Percentiles rank a stretch among this genome's conserved stretches.
These are phyloP conservation scores for Elaeis guineensis DNA, from an alignment of 176 grass and related monocot genomes.

Conservation along the genomic window DNA sequence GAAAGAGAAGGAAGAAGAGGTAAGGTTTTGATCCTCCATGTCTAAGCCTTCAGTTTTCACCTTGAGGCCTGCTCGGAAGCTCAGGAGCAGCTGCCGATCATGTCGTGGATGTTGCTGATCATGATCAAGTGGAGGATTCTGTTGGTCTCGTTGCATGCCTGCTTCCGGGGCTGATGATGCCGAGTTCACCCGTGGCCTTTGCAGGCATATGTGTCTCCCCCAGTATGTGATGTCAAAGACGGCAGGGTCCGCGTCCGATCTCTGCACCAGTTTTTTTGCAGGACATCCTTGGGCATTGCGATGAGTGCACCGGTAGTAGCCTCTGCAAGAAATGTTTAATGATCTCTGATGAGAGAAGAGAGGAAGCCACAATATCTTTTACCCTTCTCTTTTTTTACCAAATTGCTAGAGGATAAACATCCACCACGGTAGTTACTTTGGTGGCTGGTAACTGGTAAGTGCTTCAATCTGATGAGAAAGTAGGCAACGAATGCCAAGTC, in stretches of 20 bases:
- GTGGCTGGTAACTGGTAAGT: no score
- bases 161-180: neutral
- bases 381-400: no score
- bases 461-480: no score
- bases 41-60: neutral
- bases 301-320: slow-evolving; percentile 93
- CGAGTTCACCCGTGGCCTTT: neutral
- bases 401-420: no score
- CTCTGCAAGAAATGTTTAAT: slow-evolving; percentile 24
- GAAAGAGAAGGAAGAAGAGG: slow-evolving; percentile 12
- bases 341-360: neutral
- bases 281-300: slow-evolving; percentile 42
- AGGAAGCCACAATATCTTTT: neutral
- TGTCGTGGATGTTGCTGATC: neutral
- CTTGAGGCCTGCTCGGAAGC: neutral
- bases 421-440: no score
- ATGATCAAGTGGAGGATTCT: neutral
- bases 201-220: slow-evolving; percentile 50
- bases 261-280: slow-evolving; percentile 85
- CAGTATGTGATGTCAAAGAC: slow-evolving; percentile 74
- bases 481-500: no score
- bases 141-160: neutral
- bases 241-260: slow-evolving; percentile 43
- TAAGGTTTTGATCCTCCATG: neutral
- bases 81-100: neutral